Base-by-base conservation (phyloP, 192 early-diverging fungal species). In the Mortierella antarctica region DNA sequence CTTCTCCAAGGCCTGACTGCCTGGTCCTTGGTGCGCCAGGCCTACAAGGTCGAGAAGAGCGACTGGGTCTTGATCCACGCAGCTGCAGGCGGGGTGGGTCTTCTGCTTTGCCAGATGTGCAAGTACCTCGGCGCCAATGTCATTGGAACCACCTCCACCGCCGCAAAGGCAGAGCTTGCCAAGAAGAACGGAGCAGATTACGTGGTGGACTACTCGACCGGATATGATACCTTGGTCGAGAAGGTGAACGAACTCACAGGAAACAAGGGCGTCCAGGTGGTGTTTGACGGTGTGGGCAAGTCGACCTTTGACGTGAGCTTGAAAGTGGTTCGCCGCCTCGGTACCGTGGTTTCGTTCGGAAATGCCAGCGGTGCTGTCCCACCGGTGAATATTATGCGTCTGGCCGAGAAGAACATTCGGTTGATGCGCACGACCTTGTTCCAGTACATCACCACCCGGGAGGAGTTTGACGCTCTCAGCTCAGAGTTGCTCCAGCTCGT, bases 201-300 rank as follows among this genome's bases (percentile, higher is more conserved):
- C 72, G 83, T 91, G 2, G 89, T 98, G 46, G 82, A 90, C 62
- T 96, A 93, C 85, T 88, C 83, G 0, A 71, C 65, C 47, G 68
- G 75, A 53, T 68, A 93, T n/a, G 89, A 93, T 57, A 84, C 89
- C 54, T 83, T 95, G 3, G 74, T 87, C 0, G 84, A 86, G 40
- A 84, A 90, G 40, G 93, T 98, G 47, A 88, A 87, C 70, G 82
- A 87, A 57, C 88, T 98, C 45, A 95, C 95, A 0, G 78, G 83
- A 47, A 89, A 89, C 45, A 73, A 90, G 55, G 95, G 95, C 17
- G 93, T 93, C 17, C 88, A 95, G 50, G 95, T 87, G 20, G 94
- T 95, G 40, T 94, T 88, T 68, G 97, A 98, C 70, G 93, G 96
- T 44, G 92, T 98, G n/a, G 97, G 97, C n/a, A 93, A 92, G 70